Percentiles rank a stretch among this genome's conserved stretches.
These are phyloP conservation scores for Pelargonium citronellum DNA, from an alignment of 441 rosid genomes.

Conservation along the genomic window DNA sequence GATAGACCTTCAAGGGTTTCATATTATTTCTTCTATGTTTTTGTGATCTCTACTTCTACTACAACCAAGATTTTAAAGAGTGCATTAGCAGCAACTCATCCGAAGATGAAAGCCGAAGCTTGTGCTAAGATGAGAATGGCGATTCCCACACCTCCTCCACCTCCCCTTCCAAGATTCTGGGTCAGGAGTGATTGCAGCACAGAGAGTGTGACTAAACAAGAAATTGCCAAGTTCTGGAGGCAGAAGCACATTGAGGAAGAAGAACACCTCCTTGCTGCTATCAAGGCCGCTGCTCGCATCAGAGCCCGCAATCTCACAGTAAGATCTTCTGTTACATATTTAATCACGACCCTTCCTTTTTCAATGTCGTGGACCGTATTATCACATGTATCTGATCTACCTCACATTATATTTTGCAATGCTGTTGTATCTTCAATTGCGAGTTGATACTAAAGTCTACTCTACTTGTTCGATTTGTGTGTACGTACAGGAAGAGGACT, in stretches of 20 bases:
- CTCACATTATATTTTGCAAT: no score
- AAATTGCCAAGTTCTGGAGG: constrained; percentile 80
- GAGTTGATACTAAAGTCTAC: no score
- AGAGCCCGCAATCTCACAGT: constrained; percentile 66
- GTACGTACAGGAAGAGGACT: constrained; percentile 46
- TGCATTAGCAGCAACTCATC: constrained; percentile 4
- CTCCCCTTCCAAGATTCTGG: constrained; percentile 44
- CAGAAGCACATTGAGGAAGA: constrained; percentile 59
- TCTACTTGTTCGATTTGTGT: no score
- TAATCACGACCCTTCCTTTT: no score
- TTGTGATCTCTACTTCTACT: no score
- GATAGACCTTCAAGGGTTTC: neutral
- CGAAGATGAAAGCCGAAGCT: constrained; percentile 35
- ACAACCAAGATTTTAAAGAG: constrained; percentile 5
- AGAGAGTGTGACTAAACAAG: constrained; percentile 61
- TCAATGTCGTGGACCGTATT: no score
- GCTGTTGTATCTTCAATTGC: no score
- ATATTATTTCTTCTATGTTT: constrained; percentile 15
- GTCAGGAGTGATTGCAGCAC: constrained; percentile 23
- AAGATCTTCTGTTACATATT: constrained; percentile 17
- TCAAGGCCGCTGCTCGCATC: constrained; percentile 65
- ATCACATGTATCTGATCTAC: no score
- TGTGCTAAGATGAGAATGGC: constrained; percentile 17
- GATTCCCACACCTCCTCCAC: constrained; percentile 38
- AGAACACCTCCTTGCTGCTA: constrained; percentile 73